phyloP scores from a whole-genome alignment of 2,329 filamentous ascomycete species.

The Fusarium sp. region DNA sequence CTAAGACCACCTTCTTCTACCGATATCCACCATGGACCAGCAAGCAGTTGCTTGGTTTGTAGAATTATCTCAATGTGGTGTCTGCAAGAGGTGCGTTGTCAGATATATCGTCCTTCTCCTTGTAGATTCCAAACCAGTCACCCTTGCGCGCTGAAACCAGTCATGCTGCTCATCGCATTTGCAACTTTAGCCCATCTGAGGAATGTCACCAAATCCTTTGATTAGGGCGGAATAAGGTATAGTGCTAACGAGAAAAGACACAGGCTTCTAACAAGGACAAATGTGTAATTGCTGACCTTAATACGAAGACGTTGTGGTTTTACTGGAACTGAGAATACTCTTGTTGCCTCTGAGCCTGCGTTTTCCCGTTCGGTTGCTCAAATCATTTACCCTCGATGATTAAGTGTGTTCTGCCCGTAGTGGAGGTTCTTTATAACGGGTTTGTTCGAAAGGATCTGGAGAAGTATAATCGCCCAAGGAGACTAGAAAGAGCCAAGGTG shows the following conservation, averaged over 20 bases:
- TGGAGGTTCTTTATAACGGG: conserved; percentile 16
- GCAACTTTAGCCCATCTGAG: conserved; percentile 38
- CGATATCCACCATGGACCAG: conserved; percentile 43
- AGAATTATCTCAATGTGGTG: conserved; percentile 38
- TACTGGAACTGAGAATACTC: not conserved
- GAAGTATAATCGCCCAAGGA: conserved; percentile 26
- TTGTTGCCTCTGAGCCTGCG: conserved; percentile 39
- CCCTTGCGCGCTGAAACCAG: conserved; percentile 21
- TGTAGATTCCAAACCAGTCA: not conserved
- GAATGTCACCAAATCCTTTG: conserved; percentile 38
- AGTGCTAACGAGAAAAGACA: conserved; percentile 36
- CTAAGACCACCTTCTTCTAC: conserved; percentile 28
- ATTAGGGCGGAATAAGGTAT: conserved; percentile 39
- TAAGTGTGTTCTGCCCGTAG: conserved; percentile 9
- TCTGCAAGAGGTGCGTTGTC: conserved; percentile 32
- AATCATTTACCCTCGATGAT: conserved; percentile 33
- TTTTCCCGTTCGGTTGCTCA: conserved; percentile 28
- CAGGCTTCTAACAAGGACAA: conserved; percentile 40
- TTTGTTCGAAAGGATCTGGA: conserved; percentile 34
- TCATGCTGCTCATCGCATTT: conserved; percentile 41
- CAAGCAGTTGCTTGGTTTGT: conserved; percentile 43
- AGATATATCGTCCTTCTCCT: too few relatives aligned
- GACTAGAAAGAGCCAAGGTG: conserved; percentile 4
- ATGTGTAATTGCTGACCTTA: conserved; percentile 23
- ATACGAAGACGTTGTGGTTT: not conserved